Conservation (phyloP, 1,284 basidiomycete genomes). For the Naganishia albida region DNA sequence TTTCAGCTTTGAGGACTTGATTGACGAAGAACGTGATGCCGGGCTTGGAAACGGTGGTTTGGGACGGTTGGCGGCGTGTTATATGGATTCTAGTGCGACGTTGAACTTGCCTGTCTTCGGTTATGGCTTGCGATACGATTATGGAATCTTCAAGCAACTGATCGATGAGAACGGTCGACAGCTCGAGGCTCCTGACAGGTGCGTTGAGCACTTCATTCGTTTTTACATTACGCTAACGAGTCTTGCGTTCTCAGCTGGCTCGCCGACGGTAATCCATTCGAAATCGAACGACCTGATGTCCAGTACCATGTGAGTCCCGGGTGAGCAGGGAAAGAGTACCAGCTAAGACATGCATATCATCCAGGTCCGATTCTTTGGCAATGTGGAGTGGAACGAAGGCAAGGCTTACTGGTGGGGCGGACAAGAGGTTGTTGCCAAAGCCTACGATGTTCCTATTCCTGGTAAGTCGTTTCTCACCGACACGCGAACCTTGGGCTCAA, state of each 20-base stretch:
- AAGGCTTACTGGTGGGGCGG: slow-evolving; percentile 78
- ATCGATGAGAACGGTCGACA: slow-evolving; percentile 71
- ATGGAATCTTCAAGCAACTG: slow-evolving; percentile 92
- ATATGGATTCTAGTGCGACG: slow-evolving; percentile 77
- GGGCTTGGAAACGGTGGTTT: slow-evolving; percentile 70
- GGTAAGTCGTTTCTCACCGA: slow-evolving; percentile 53
- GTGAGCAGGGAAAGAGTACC: no score
- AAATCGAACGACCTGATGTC: slow-evolving; percentile 81
- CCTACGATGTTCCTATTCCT: slow-evolving; percentile 88
- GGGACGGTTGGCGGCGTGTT: slow-evolving; percentile 89
- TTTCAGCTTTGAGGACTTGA: slow-evolving; percentile 64
- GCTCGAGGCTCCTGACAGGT: slow-evolving; percentile 88
- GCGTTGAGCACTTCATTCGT: slow-evolving; percentile 66
- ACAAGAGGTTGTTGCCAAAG: slow-evolving; percentile 84
- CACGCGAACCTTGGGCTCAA: neutral
- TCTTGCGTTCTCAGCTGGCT: neutral
- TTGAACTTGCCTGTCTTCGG: slow-evolving; percentile 84
- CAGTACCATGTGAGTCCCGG: slow-evolving; percentile 58
- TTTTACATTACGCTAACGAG: neutral
- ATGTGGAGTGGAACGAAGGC: slow-evolving; percentile 67
- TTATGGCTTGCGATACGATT: slow-evolving; percentile 74
- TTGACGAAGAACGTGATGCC: slow-evolving; percentile 84
- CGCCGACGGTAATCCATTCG: slow-evolving; percentile 56
- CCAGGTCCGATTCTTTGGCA: slow-evolving; percentile 77
- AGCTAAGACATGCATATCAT: neutral